Conservation (phyloP, 2,329 filamentous ascomycete genomes). For the Diaporthe longicolla region DNA sequence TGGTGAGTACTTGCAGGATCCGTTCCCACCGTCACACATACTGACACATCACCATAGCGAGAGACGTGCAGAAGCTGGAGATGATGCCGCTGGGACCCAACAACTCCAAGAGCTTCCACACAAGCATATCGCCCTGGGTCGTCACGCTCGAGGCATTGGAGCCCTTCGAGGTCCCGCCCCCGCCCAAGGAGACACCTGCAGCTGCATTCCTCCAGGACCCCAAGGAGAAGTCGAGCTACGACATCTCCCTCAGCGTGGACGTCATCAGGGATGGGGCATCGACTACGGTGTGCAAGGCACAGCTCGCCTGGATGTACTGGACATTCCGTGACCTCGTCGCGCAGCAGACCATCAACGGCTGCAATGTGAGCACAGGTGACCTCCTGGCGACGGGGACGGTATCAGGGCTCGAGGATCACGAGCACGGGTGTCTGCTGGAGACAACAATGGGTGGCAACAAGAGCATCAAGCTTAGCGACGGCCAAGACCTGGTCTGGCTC, state of each 20-base stretch:
- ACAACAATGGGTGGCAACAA: constrained; percentile 54
- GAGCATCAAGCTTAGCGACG: constrained; percentile 49
- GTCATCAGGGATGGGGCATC: constrained; percentile 45
- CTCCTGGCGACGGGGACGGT: constrained; percentile 60
- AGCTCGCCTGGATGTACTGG: constrained; percentile 55
- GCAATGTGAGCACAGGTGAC: constrained; percentile 56
- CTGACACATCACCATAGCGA: constrained; percentile 52
- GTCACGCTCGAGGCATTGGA: constrained; percentile 72
- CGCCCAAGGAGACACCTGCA: constrained; percentile 45
- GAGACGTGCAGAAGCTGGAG: constrained; percentile 74
- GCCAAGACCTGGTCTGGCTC: constrained; percentile 53
- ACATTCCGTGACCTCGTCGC: constrained; percentile 55
- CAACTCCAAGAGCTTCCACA: constrained; percentile 73
- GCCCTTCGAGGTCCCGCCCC: constrained; percentile 64
- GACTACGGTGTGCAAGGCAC: constrained; percentile 49
- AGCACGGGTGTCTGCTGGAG: constrained; percentile 59
- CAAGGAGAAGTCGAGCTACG: constrained; percentile 53
- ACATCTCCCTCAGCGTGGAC: constrained; percentile 51
- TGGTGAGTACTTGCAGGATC: constrained; percentile 53
- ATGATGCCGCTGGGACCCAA: constrained; percentile 74
- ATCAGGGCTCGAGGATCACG: constrained; percentile 51
- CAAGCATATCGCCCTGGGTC: constrained; percentile 73
- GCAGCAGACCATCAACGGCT: constrained; percentile 55
- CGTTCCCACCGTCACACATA: constrained; percentile 45
- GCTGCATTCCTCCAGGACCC: constrained; percentile 53